Evolutionary conservation across 2,329 filamentous ascomycete species (phyloP).

Genomic region (Penicillium sp.): DNA sequence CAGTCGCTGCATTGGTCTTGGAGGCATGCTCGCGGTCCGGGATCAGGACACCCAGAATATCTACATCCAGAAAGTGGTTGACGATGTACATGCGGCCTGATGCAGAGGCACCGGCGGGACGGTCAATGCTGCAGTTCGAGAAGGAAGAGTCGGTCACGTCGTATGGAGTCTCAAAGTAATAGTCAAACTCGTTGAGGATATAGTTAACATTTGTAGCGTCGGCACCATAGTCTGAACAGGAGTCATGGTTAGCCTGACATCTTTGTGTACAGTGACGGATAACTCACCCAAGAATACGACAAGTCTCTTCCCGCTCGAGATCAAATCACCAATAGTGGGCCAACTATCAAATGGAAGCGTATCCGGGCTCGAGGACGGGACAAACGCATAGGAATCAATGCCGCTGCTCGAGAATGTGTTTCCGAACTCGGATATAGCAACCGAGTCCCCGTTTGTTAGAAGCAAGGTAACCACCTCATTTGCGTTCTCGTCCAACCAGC

Average conservation of each 20-base stretch:
- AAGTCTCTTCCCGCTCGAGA: conserved; percentile 41
- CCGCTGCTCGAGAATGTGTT: conserved; percentile 33
- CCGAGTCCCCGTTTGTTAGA: conserved; percentile 59
- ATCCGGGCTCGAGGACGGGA: conserved; percentile 32
- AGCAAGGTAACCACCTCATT: conserved; percentile 64
- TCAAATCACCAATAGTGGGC: conserved; percentile 45
- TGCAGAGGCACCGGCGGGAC: conserved; percentile 39
- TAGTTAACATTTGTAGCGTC: conserved; percentile 40
- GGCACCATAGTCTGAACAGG: conserved; percentile 39
- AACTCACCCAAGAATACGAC: conserved; percentile 45
- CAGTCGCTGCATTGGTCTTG: conserved; percentile 45
- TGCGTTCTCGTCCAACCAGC: conserved; percentile 58
- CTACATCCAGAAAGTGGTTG: conserved; percentile 49
- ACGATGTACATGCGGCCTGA: conserved; percentile 48
- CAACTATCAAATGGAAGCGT: conserved; percentile 37
- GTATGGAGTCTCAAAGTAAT: conserved; percentile 50
- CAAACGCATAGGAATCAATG: conserved; percentile 37
- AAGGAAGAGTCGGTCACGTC: conserved; percentile 43
- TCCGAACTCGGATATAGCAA: conserved; percentile 33
- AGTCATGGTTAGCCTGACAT: background rate
- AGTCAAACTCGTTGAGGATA: conserved; percentile 44
- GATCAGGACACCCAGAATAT: conserved; percentile 43
- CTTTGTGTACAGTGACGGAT: background rate
- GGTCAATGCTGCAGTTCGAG: conserved; percentile 44
- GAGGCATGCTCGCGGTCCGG: conserved; percentile 41